These are phyloP conservation scores for Boletus rex-veris DNA, from an alignment of 768 basidiomycete genomes.

Conservation along the genomic window DNA sequence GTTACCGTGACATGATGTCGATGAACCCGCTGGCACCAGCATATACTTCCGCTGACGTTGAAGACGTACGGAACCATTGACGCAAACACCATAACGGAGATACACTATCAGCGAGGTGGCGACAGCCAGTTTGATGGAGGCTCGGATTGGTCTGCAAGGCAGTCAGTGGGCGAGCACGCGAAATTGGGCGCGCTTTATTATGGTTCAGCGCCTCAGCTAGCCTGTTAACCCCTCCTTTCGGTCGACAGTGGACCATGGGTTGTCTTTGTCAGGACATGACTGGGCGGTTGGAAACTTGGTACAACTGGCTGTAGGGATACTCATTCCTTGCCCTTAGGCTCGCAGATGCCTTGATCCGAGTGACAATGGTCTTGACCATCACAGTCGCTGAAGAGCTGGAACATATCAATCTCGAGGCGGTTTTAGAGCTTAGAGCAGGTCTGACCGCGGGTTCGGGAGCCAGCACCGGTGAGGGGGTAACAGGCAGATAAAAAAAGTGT, in stretches of 20 bases:
- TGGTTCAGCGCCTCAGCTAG: slow-evolving; percentile 58
- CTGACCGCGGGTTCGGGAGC: slow-evolving; percentile 38
- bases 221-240: too few species aligned
- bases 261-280: slow-evolving; percentile 63
- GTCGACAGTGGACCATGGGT: slow-evolving; percentile 44
- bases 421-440: slow-evolving; percentile 55
- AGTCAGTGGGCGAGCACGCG: too few species aligned
- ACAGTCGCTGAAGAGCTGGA: slow-evolving; percentile 77
- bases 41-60: slow-evolving; percentile 75
- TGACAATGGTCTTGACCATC: slow-evolving; percentile 63
- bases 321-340: slow-evolving; percentile 61
- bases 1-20: slow-evolving; percentile 72
- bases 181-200: too few species aligned
- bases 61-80: too few species aligned
- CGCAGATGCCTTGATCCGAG: slow-evolving; percentile 51
- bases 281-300: slow-evolving; percentile 54
- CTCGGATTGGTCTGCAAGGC: slow-evolving; percentile 65
- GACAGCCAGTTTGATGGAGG: slow-evolving; percentile 51
- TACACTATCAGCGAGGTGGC: too few species aligned
- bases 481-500: slow-evolving; percentile 46
- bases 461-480: slow-evolving; percentile 19
- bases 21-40: slow-evolving; percentile 66
- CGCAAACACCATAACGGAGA: too few species aligned
- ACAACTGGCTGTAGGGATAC: slow-evolving; percentile 57
- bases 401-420: slow-evolving; percentile 72